A percentile compares a stretch with the other conserved stretches of the same genome.
phyloP scores from a whole-genome alignment of 2,329 filamentous ascomycete species.

The Phialophora expanda region DNA sequence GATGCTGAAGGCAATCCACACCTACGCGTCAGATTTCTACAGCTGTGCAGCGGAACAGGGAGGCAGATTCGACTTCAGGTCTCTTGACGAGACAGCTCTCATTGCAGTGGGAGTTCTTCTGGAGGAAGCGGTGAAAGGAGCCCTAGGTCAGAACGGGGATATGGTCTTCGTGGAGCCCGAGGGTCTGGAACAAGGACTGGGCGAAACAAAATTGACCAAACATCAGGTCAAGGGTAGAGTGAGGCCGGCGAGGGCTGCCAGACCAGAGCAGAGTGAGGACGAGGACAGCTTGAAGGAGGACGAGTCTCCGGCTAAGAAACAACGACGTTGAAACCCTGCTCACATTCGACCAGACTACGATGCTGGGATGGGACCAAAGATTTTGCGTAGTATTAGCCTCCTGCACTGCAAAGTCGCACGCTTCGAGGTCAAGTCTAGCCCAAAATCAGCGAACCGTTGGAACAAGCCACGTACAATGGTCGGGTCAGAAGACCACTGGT shows the following conservation, averaged over 20 bases:
- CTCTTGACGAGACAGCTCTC: slow-evolving; percentile 67
- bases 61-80: slow-evolving; percentile 53
- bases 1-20: slow-evolving; percentile 62
- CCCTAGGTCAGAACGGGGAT: slow-evolving; percentile 63
- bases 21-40: slow-evolving; percentile 64
- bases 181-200: slow-evolving; percentile 34
- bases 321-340: slow-evolving; percentile 23
- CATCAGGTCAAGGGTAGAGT: slow-evolving; percentile 38
- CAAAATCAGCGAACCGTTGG: background rate
- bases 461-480: background rate
- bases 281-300: slow-evolving; percentile 28
- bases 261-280: slow-evolving; percentile 25
- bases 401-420: background rate
- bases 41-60: slow-evolving; percentile 43
- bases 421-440: background rate
- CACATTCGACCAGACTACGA: background rate
- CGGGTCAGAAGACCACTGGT: background rate
- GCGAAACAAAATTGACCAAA: slow-evolving; percentile 31
- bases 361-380: background rate
- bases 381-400: background rate
- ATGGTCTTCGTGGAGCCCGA: slow-evolving; percentile 61
- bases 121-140: slow-evolving; percentile 61
- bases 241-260: slow-evolving; percentile 11
- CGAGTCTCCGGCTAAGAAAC: slow-evolving; percentile 30
- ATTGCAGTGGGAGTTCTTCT: slow-evolving; percentile 65